Percentiles rank a stretch among this genome's conserved stretches.
Conservation (phyloP, 257 asterid genomes). For the Nicotiana benthamiana region DNA sequence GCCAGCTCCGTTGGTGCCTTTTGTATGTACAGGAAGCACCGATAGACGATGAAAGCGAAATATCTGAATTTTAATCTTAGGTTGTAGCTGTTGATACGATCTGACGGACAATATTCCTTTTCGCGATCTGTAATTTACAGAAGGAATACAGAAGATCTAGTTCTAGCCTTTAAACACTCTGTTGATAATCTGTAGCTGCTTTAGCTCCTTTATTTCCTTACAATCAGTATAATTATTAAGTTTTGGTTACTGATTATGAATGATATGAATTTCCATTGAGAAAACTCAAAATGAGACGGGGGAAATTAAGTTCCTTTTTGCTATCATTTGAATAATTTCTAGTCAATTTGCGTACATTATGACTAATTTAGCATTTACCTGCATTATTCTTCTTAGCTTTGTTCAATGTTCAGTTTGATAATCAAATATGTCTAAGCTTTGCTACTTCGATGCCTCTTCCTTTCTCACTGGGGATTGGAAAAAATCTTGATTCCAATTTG, state of each 20-base stretch:
- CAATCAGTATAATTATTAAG: neutral
- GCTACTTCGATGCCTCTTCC: too few species aligned
- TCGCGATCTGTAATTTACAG: neutral
- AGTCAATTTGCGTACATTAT: too few species aligned
- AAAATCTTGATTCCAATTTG: neutral
- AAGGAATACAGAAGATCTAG: neutral
- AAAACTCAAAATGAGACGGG: neutral
- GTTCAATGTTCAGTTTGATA: too few species aligned
- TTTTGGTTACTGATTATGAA: neutral
- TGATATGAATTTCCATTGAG: neutral
- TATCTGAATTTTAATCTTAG: neutral
- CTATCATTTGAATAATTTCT: too few species aligned
- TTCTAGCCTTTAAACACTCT: neutral
- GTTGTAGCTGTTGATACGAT: neutral
- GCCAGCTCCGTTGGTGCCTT: conserved; percentile 40
- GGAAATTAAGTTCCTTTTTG: too few species aligned
- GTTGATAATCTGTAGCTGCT: neutral
- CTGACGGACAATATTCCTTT: neutral
- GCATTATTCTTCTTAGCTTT: too few species aligned
- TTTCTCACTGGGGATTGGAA: too few species aligned
- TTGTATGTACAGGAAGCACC: conserved; percentile 37
- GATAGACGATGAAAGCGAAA: conserved; percentile 26
- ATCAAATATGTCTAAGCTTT: too few species aligned
- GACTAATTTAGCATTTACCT: too few species aligned
- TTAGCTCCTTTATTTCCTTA: neutral